Evolutionary conservation across 148 eudicot species (phyloP).

Genomic region (Selenicereus undatus): DNA sequence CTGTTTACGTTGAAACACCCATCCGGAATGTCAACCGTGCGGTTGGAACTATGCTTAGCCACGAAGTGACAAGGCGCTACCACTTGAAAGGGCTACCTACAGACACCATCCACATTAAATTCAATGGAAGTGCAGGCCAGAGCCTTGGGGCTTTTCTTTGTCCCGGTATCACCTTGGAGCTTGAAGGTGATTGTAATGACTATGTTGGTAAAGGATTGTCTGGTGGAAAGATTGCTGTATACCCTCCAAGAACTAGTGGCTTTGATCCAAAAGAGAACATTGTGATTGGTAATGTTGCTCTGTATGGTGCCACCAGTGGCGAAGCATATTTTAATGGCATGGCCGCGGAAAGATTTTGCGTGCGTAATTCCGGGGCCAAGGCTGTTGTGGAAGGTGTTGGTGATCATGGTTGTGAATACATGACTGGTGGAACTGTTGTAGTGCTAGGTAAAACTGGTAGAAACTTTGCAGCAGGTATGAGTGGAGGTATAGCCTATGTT

Average conservation of each 20-base stretch:
- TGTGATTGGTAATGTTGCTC: constrained; percentile 96
- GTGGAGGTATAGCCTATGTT: constrained; percentile 93
- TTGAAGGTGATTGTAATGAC: constrained; percentile 98
- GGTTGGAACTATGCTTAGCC: constrained; percentile 99
- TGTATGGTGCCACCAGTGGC: constrained; percentile 87
- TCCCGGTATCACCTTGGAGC: constrained; percentile 89
- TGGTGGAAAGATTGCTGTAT: constrained; percentile 89
- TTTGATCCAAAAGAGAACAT: constrained; percentile 98
- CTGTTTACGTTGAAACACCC: constrained; percentile 80
- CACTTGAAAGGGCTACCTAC: constrained; percentile 62
- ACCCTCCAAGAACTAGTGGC: constrained; percentile 78
- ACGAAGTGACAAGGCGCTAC: constrained; percentile 92
- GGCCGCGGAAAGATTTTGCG: constrained; percentile 98
- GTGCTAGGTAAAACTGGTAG: constrained; percentile 92
- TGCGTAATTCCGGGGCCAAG: constrained; percentile 93
- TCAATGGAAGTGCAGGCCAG: constrained; percentile 95
- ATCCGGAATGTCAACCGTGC: constrained; percentile 86
- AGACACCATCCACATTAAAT: constrained; percentile 89
- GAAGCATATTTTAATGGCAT: constrained; percentile 98
- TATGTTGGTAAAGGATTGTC: constrained; percentile 98
- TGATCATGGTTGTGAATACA: constrained; percentile 98
- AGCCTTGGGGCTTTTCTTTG: constrained; percentile 98
- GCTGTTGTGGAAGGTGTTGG: constrained; percentile 99
- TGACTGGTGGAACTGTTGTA: constrained; percentile 96
- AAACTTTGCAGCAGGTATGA: constrained; percentile 99